Evolutionary conservation across 2,329 filamentous ascomycete genomes (phyloP).

Genomic region (Myriosclerotinia curreyana): DNA sequence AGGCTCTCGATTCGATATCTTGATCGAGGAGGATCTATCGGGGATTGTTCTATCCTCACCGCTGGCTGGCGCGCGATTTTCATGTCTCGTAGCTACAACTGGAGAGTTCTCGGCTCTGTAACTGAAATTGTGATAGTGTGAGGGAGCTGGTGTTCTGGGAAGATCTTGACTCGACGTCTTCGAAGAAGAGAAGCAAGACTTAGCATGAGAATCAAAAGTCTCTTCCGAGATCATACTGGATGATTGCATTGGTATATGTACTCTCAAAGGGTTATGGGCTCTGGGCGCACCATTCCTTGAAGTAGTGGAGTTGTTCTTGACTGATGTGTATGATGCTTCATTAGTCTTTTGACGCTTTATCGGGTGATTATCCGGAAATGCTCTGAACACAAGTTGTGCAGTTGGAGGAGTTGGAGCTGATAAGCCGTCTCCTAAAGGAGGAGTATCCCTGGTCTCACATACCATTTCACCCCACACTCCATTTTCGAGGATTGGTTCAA

Average conservation of each 20-base stretch:
- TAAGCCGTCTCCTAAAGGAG: neutral
- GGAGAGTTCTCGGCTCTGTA: neutral
- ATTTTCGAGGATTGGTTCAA: too few species aligned
- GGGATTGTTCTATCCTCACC: too few species aligned
- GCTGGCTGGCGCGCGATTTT: too few species aligned
- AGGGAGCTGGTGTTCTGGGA: neutral
- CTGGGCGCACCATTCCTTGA: neutral
- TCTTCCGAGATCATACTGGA: neutral
- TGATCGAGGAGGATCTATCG: neutral
- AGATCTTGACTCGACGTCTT: neutral
- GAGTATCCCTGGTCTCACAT: neutral
- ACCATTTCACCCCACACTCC: too few species aligned
- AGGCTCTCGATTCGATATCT: neutral
- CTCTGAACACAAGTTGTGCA: neutral
- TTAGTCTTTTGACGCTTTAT: conserved; percentile 5
- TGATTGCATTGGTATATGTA: neutral
- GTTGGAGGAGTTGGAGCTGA: neutral
- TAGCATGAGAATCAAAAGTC: neutral
- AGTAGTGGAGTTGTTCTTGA: neutral
- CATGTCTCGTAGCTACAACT: neutral
- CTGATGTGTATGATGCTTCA: neutral
- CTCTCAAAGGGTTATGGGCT: neutral
- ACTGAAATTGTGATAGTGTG: neutral
- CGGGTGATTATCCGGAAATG: neutral
- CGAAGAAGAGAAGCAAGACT: too few species aligned